Conservation (phyloP, 164 flowering plant species). For the Dillenia suffruticosa region DNA sequence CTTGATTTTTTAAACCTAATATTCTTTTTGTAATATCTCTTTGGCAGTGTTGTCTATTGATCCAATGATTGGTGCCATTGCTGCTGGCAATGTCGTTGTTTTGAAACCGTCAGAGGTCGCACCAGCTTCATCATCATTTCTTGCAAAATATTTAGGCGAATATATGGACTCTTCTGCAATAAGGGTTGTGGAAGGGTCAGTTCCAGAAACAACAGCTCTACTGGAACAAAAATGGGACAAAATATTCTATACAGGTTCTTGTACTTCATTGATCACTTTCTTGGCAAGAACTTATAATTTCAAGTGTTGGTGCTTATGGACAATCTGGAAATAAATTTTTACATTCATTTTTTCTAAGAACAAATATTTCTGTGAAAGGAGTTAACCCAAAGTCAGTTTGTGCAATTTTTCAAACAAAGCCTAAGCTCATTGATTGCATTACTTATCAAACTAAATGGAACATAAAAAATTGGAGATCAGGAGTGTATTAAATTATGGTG, state of each 20-base stretch:
- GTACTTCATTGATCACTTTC: conserved; percentile 1
- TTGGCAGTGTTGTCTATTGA: conserved; percentile 74
- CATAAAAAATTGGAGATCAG: too few relatives aligned
- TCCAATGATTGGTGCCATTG: conserved; percentile 88
- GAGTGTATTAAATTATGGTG: too few relatives aligned
- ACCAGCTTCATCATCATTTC: conserved; percentile 70
- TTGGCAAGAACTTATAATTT: too few relatives aligned
- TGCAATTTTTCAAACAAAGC: too few relatives aligned
- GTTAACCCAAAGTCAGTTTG: too few relatives aligned
- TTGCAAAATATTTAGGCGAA: conserved; percentile 43
- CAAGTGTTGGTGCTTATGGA: too few relatives aligned
- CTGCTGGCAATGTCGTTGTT: conserved; percentile 85
- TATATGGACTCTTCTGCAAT: conserved; percentile 69
- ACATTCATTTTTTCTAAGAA: neutral
- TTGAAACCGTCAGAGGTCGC: conserved; percentile 90
- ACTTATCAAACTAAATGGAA: too few relatives aligned
- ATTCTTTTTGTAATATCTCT: neutral
- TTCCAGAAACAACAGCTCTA: conserved; percentile 66
- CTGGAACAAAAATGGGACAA: conserved; percentile 94
- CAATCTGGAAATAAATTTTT: too few relatives aligned
- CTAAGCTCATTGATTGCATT: too few relatives aligned
- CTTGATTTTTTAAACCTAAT: too few relatives aligned
- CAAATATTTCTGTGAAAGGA: too few relatives aligned
- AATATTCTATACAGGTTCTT: conserved; percentile 80
- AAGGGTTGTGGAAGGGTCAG: conserved; percentile 80